Conservation (phyloP, 202 grass and related monocot genomes). For the Bolboschoenoplectus hybrid region DNA sequence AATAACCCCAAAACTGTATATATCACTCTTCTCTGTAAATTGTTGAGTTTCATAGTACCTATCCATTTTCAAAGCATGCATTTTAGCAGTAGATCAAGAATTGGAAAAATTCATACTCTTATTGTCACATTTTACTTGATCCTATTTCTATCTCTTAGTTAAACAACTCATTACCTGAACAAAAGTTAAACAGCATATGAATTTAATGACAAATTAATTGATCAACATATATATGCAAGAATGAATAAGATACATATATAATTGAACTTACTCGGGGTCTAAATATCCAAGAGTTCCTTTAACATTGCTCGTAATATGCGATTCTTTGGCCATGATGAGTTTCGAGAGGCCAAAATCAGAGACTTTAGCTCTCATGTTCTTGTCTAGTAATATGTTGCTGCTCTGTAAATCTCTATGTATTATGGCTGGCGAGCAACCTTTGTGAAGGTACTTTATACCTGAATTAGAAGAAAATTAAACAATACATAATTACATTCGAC, state of each 20-base stretch:
- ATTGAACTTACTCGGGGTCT: conserved; percentile 38
- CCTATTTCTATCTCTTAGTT: no score
- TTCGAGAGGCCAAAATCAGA: not conserved
- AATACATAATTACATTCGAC: not conserved
- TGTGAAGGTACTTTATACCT: conserved; percentile 42
- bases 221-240: no score
- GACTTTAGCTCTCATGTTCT: no score
- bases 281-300: conserved; percentile 41
- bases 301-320: conserved; percentile 32
- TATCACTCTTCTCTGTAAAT: conserved; percentile 38
- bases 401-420: no score
- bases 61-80: conserved; percentile 1
- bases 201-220: no score
- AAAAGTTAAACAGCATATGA: no score
- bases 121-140: no score
- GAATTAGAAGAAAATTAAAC: not conserved
- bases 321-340: not conserved
- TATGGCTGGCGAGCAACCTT: conserved; percentile 38
- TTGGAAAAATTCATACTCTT: no score
- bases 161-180: no score
- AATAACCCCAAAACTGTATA: conserved; percentile 39
- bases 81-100: not conserved
- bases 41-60: conserved; percentile 39
- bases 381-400: no score
- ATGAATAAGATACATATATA: no score